Evolutionary conservation across 2,329 filamentous ascomycete genomes (phyloP), one percentile per base, ranked within the genome.

Genomic region (Cordyceps javanica): DNA sequence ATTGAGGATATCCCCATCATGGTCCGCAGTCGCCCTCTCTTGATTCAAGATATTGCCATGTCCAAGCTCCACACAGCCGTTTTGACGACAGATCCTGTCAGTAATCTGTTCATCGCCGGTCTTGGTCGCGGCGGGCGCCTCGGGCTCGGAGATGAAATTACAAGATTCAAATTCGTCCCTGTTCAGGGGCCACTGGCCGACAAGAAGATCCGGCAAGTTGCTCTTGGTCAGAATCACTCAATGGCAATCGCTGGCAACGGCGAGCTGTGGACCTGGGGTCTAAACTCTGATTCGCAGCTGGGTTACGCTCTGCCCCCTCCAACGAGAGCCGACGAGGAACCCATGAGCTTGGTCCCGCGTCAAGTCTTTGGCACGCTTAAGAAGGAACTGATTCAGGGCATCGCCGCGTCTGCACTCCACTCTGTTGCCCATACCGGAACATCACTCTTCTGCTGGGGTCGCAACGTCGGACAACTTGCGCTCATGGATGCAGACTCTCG

Each of bases 181-280:
- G 86, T 99, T 2, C 87, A 92, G 67, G 85, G 85, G 1, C 89
- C 89, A 2, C 75, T 97, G 4, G 77, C 81, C 1, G 88, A 90
- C 53, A 92, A 87, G 69, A 89, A 85, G 64, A 80, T 97, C 5
- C 75, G 82, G 2, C 82, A 85, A n/a, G 81, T 96, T 48, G 91
- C 91, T 1, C 79, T 99, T 3, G 94, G 94, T 0, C 90, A 95
- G 68, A 94, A 96, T 63, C 94, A 99, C 69, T 90, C 89, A 3
- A 79, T 99, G 69, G 93, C 91, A 1, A 77, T 97, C 6, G 89
- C 90, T 3, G 86, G 86, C n/a, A 81, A 86, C 55, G 93, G 94
- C n/a, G 90, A 95, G 63, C 83, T 96, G 6, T 96, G 90, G 77
- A 94, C 91, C 1, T 99, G 94, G 94, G 94, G 94, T 8, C 89